A percentile compares a stretch with the other conserved stretches of the same genome.
Evolutionary conservation across 2,329 filamentous ascomycete genomes (phyloP).

Genomic region (Scopulariopsis brevicaulis): DNA sequence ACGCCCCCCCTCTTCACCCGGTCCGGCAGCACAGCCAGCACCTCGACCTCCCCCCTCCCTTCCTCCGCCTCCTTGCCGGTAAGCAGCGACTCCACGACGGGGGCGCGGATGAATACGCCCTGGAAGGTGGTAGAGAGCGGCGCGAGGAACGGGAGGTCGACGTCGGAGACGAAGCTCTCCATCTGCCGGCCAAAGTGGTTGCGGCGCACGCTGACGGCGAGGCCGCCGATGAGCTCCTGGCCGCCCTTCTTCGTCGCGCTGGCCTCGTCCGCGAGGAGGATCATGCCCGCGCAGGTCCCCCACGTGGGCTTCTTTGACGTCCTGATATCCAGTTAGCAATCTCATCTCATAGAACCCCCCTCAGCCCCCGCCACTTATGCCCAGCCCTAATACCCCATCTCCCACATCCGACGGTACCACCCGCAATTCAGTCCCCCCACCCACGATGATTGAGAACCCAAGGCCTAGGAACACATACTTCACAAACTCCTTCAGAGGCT

Average conservation of each 20-base stretch:
- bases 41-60: conserved; percentile 26
- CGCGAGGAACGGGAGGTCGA: conserved; percentile 61
- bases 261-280: conserved; percentile 77
- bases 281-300: conserved; percentile 93
- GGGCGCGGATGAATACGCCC: conserved; percentile 87
- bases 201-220: conserved; percentile 81
- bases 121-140: conserved; percentile 44
- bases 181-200: conserved; percentile 94
- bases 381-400: too few species aligned
- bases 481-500: conserved; percentile 79
- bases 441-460: too few species aligned
- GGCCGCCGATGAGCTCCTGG: conserved; percentile 84
- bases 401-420: too few species aligned
- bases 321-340: conserved; percentile 28
- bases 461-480: conserved; percentile 48
- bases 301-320: conserved; percentile 71
- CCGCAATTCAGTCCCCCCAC: too few species aligned
- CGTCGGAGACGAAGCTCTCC: conserved; percentile 73
- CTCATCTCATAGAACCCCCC: neutral
- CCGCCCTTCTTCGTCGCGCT: conserved; percentile 84
- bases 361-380: neutral
- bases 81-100: conserved; percentile 78
- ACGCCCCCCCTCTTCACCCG: conserved; percentile 24
- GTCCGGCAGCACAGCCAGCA: conserved; percentile 38
- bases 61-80: conserved; percentile 4